Evolutionary conservation across 208 protist genomes (phyloP).

Genomic region (Angomonas deanei): DNA sequence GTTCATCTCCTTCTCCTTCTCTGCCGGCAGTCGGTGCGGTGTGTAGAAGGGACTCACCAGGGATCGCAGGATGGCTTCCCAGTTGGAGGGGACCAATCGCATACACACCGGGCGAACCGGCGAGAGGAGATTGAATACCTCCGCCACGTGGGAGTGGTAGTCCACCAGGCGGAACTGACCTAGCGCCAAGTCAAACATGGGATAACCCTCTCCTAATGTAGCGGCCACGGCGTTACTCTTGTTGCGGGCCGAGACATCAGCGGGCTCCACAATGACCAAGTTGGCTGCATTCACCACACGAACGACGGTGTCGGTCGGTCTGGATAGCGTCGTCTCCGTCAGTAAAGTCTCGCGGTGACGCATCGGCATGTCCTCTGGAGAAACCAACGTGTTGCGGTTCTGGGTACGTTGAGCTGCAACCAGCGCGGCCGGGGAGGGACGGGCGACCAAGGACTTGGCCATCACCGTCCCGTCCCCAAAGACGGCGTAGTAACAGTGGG

Average conservation of each 20-base stretch:
- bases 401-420: conserved; percentile 1
- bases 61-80: conserved; percentile 47
- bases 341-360: conserved; percentile 4
- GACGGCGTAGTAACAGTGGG: conserved; percentile 40
- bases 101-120: conserved; percentile 15
- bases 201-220: conserved; percentile 67
- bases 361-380: not conserved
- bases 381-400: not conserved
- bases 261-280: conserved; percentile 58
- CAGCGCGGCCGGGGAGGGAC: not conserved
- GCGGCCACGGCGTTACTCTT: conserved; percentile 21
- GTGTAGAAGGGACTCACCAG: conserved; percentile 64
- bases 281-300: conserved; percentile 65
- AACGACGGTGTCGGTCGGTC: conserved; percentile 46
- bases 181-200: conserved; percentile 75
- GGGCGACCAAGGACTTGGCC: conserved; percentile 15
- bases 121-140: conserved; percentile 48
- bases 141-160: conserved; percentile 43
- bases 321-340: conserved; percentile 54
- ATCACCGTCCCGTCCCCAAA: conserved; percentile 76
- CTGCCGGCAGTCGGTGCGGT: conserved; percentile 51
- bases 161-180: conserved; percentile 83
- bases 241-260: conserved; percentile 39
- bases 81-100: conserved; percentile 22
- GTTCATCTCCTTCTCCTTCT: conserved; percentile 21